A percentile compares a stretch with the other conserved stretches of the same genome.
phyloP scores from a whole-genome alignment of 2,329 filamentous ascomycete species.

The Aspergillus chevalieri region DNA sequence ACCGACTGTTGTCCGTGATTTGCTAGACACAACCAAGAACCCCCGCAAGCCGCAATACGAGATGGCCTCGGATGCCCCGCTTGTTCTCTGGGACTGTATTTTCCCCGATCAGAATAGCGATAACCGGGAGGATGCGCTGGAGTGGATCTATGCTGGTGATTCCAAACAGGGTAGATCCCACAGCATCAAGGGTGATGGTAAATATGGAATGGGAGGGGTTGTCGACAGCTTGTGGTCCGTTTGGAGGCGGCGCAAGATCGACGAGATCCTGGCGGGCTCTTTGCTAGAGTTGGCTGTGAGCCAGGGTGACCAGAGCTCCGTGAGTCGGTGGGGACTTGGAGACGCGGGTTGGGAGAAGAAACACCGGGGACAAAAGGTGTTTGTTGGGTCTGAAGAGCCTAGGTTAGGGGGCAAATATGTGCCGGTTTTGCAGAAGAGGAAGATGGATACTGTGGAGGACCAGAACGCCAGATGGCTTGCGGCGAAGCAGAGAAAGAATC shows the following conservation, averaged over 20 bases:
- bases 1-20: conserved; percentile 63
- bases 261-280: conserved; percentile 73
- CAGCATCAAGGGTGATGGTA: conserved; percentile 47
- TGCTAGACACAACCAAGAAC: conserved; percentile 66
- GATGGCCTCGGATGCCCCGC: conserved; percentile 82
- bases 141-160: conserved; percentile 77
- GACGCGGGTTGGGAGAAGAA: conserved; percentile 18
- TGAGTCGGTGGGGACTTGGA: conserved; percentile 19
- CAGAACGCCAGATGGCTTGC: conserved; percentile 56
- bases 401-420: conserved; percentile 54
- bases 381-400: conserved; percentile 52
- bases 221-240: conserved; percentile 72
- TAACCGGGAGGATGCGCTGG: conserved; percentile 53
- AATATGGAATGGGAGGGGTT: conserved; percentile 60
- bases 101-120: conserved; percentile 58
- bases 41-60: conserved; percentile 78
- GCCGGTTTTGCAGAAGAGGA: conserved; percentile 50
- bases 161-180: conserved; percentile 38
- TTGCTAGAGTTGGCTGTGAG: conserved; percentile 60
- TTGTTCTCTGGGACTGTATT: conserved; percentile 94
- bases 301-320: conserved; percentile 31
- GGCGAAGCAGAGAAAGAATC: conserved; percentile 41
- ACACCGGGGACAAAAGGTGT: conserved; percentile 46
- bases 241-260: conserved; percentile 82
- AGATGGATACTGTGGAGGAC: conserved; percentile 54